Conservation (phyloP, 495 filamentous ascomycete genomes). For the Penicillium tannophilum region DNA sequence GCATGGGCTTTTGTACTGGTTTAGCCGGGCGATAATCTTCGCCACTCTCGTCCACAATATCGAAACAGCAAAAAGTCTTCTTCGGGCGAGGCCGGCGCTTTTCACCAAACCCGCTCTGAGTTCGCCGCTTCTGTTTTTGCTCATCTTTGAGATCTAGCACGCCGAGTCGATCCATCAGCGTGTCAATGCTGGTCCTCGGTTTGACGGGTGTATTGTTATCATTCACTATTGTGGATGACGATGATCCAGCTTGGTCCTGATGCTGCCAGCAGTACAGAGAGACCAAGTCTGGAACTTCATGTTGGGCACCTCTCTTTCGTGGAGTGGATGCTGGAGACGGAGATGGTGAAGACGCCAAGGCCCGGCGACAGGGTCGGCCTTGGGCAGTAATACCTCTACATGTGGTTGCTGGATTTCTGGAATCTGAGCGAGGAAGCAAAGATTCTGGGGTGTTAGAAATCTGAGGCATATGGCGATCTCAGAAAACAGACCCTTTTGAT, state of each 20-base stretch:
- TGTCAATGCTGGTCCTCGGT: constrained; percentile 77
- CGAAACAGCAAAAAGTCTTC: constrained; percentile 44
- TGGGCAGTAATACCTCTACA: constrained; percentile 81
- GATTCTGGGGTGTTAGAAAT: constrained; percentile 85
- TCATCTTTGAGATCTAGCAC: constrained; percentile 61
- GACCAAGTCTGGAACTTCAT: constrained; percentile 41
- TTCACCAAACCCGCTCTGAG: constrained; percentile 23
- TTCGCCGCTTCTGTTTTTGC: constrained; percentile 24
- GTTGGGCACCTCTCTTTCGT: constrained; percentile 40
- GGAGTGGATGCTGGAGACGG: constrained; percentile 38
- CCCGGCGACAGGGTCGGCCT: constrained; percentile 78
- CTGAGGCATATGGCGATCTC: constrained; percentile 61
- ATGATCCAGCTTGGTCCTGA: constrained; percentile 72
- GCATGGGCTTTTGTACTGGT: constrained; percentile 17
- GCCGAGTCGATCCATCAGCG: constrained; percentile 75
- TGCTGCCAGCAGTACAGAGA: constrained; percentile 91
- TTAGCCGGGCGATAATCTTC: constrained; percentile 13
- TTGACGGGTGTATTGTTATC: constrained; percentile 39
- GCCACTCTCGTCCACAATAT: constrained; percentile 23
- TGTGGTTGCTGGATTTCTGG: constrained; percentile 78
- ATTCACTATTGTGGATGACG: constrained; percentile 3
- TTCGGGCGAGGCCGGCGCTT: constrained; percentile 18
- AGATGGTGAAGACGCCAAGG: constrained; percentile 48
- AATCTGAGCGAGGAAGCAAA: constrained; percentile 74
- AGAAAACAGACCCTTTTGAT: not conserved